Conservation (phyloP, 2,329 filamentous ascomycete genomes). For the Exophiala bonariae region DNA sequence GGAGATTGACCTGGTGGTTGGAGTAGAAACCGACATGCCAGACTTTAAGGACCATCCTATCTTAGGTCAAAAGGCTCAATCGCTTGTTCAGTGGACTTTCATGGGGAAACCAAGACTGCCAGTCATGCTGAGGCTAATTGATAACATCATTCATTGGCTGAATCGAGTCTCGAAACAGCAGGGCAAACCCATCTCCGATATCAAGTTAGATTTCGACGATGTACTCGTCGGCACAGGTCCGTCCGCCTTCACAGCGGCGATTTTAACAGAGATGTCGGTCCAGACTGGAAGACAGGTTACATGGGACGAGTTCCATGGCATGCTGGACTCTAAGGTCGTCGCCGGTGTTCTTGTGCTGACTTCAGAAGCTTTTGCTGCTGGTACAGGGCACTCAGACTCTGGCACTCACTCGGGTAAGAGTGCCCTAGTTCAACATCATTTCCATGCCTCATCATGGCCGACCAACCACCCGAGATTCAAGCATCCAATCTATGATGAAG, state of each 20-base stretch:
- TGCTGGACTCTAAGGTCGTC: conserved; percentile 65
- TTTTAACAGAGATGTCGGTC: conserved; percentile 63
- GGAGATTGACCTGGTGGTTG: conserved; percentile 69
- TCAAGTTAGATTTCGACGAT: conserved; percentile 69
- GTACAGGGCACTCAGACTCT: conserved; percentile 70
- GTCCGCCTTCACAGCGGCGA: conserved; percentile 66
- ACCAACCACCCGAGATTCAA: conserved; percentile 64
- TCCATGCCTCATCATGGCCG: conserved; percentile 72
- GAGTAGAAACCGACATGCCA: conserved; percentile 71
- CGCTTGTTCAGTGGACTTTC: conserved; percentile 75
- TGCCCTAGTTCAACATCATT: conserved; percentile 71
- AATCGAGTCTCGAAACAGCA: conserved; percentile 60
- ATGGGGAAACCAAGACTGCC: conserved; percentile 66
- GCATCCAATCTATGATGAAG: conserved; percentile 68
- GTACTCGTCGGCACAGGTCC: conserved; percentile 72
- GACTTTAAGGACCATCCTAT: conserved; percentile 63
- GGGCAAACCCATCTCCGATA: conserved; percentile 56
- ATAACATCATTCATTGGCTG: conserved; percentile 68
- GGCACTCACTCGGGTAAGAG: conserved; percentile 66
- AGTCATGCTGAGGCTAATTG: conserved; percentile 67
- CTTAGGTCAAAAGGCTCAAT: conserved; percentile 65
- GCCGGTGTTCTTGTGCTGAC: conserved; percentile 65
- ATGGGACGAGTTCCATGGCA: conserved; percentile 66
- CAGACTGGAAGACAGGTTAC: conserved; percentile 48
- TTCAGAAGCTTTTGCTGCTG: conserved; percentile 71